Percentiles rank a stretch among this genome's conserved stretches.
These are phyloP conservation scores for Hirsutella thompsonii DNA, from an alignment of 2,329 filamentous ascomycete species.

Conservation along the genomic window DNA sequence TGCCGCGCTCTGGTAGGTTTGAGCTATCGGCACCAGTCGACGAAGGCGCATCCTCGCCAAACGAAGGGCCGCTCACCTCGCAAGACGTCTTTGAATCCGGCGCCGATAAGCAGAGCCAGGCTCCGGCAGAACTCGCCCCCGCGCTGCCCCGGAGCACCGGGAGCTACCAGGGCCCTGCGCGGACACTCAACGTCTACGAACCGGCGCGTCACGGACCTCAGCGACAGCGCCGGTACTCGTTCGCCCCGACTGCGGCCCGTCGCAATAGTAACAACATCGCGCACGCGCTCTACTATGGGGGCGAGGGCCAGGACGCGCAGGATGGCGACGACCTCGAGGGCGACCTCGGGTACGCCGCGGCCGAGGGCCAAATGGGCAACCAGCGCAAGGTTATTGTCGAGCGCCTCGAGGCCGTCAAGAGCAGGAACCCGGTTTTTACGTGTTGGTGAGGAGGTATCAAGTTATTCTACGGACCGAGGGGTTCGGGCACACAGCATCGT, in stretches of 20 bases:
- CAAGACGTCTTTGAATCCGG: neutral
- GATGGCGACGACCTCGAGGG: conserved; percentile 74
- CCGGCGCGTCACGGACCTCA: conserved; percentile 27
- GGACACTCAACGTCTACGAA: conserved; percentile 29
- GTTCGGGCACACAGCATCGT: no score
- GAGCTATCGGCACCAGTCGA: conserved; percentile 42
- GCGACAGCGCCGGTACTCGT: conserved; percentile 41
- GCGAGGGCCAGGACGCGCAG: conserved; percentile 40
- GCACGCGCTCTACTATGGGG: conserved; percentile 38
- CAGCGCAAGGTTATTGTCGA: conserved; percentile 94
- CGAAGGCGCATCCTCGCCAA: conserved; percentile 26
- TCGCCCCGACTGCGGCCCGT: conserved; percentile 32
- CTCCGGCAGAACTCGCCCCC: neutral
- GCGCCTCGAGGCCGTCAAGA: conserved; percentile 88
- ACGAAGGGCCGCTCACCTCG: conserved; percentile 13
- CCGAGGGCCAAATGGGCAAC: conserved; percentile 85
- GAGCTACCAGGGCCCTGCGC: conserved; percentile 28
- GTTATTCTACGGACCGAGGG: no score
- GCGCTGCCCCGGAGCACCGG: conserved; percentile 5
- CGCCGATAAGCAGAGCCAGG: neutral
- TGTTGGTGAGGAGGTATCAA: conserved; percentile 68
- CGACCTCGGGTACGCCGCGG: conserved; percentile 87
- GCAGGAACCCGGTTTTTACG: conserved; percentile 87
- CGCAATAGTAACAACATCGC: conserved; percentile 37
- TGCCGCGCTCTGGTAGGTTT: conserved; percentile 66